A percentile compares a stretch with the other conserved stretches of the same genome.
Conservation (phyloP, 2,329 filamentous ascomycete genomes). For the Septoria petroselini region DNA sequence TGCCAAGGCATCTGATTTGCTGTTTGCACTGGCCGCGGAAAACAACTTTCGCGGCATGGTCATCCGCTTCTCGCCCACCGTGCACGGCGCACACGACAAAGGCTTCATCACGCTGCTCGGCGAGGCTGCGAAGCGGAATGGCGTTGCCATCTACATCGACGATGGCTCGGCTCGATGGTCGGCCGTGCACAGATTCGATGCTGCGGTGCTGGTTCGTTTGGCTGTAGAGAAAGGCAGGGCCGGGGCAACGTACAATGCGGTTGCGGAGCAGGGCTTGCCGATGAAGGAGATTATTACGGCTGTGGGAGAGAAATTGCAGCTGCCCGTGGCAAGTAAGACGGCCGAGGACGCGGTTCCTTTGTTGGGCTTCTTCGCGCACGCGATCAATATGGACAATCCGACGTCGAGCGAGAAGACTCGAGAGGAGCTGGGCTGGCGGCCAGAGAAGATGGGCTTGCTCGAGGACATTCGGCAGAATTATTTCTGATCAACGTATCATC, state of each 20-base stretch:
- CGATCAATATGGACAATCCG: conserved; percentile 39
- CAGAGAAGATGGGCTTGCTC: conserved; percentile 37
- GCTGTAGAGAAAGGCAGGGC: conserved; percentile 38
- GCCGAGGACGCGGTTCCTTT: conserved; percentile 33
- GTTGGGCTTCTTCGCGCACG: conserved; percentile 38
- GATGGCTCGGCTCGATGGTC: conserved; percentile 34
- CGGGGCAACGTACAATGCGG: conserved; percentile 42
- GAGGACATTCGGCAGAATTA: conserved; percentile 34
- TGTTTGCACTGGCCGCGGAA: conserved; percentile 19
- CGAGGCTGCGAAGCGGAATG: conserved; percentile 32
- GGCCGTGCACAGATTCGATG: conserved; percentile 46
- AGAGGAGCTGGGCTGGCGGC: conserved; percentile 42
- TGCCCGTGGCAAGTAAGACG: conserved; percentile 18
- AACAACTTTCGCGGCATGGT: conserved; percentile 39
- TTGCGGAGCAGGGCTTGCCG: conserved; percentile 26
- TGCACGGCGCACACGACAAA: conserved; percentile 46
- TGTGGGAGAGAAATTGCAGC: conserved; percentile 11
- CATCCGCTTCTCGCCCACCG: conserved; percentile 45
- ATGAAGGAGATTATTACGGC: conserved; percentile 17
- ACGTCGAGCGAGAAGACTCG: conserved; percentile 41
- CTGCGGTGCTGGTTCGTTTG: conserved; percentile 43
- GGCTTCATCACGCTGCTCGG: conserved; percentile 40
- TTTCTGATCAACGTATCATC: conserved; percentile 11
- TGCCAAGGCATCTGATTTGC: conserved; percentile 8
- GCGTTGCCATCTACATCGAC: conserved; percentile 36